These are phyloP conservation scores for Licmophora abbreviata DNA, from an alignment of 108 stramenopile genomes.

Conservation along the genomic window DNA sequence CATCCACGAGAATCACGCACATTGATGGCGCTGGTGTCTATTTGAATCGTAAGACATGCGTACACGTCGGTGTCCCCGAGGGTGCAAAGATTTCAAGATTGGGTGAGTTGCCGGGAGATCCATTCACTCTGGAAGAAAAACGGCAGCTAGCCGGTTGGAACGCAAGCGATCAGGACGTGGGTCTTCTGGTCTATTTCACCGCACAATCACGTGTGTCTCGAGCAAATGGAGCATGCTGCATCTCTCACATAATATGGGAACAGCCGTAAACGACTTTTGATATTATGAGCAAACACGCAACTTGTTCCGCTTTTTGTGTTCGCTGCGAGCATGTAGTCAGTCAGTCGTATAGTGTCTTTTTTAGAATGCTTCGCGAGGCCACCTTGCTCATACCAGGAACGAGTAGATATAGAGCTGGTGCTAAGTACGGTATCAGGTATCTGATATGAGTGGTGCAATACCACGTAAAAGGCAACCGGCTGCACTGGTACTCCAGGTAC, in stretches of 20 bases:
- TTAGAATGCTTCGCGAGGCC: too few relatives aligned
- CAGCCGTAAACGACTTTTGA: constrained; percentile 18
- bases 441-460: too few relatives aligned
- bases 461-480: too few relatives aligned
- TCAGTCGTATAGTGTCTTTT: too few relatives aligned
- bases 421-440: too few relatives aligned
- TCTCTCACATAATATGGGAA: constrained; percentile 85
- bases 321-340: too few relatives aligned
- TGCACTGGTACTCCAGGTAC: too few relatives aligned
- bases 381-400: too few relatives aligned
- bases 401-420: too few relatives aligned
- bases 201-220: constrained; percentile 37
- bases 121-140: constrained; percentile 7
- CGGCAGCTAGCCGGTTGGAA: constrained; percentile 23
- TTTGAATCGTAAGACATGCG: constrained; percentile 70
- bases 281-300: not conserved
- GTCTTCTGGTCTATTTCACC: constrained; percentile 29
- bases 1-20: constrained; percentile 11
- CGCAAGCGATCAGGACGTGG: constrained; percentile 7
- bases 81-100: constrained; percentile 37
- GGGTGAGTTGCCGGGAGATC: constrained; percentile 22
- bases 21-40: constrained; percentile 69
- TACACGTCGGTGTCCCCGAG: constrained; percentile 54
- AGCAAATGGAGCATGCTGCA: constrained; percentile 68
- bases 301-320: not conserved